These are phyloP conservation scores for Chrysanthemum makinoi DNA, from an alignment of 129 eudicot genomes.

Conservation along the genomic window DNA sequence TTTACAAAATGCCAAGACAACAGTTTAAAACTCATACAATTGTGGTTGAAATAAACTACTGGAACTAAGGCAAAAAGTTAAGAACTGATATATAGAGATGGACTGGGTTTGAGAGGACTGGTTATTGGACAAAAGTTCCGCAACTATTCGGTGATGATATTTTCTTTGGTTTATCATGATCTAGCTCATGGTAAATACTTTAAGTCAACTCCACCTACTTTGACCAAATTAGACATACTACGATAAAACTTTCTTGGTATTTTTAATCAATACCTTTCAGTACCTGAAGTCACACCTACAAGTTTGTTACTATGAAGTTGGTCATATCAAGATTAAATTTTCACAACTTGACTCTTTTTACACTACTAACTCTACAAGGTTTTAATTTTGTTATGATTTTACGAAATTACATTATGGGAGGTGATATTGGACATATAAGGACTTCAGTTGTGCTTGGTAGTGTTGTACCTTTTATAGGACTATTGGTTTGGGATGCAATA, in stretches of 20 bases:
- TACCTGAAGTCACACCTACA: not conserved
- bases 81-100: too few species aligned
- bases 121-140: slow-evolving; percentile 82
- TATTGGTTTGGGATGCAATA: slow-evolving; percentile 70
- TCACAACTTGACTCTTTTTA: too few species aligned
- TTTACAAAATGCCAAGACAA: too few species aligned
- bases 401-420: too few species aligned
- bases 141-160: slow-evolving; percentile 77
- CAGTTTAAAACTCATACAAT: too few species aligned
- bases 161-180: slow-evolving; percentile 90
- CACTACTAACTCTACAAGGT: too few species aligned
- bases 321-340: slow-evolving; percentile 1
- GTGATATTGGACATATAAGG: slow-evolving; percentile 66
- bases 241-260: not conserved
- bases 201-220: not conserved
- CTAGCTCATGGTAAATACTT: slow-evolving; percentile 58
- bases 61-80: too few species aligned
- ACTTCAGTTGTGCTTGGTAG: slow-evolving; percentile 72
- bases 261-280: slow-evolving; percentile 16
- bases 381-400: slow-evolving; percentile 5
- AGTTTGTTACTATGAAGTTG: not conserved
- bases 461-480: slow-evolving; percentile 60
- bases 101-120: slow-evolving; percentile 54
- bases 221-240: not conserved
- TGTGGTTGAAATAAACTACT: too few species aligned